Base-by-base conservation (phyloP, 495 filamentous ascomycete genomes). In the Beverwykella pulmonaria region DNA sequence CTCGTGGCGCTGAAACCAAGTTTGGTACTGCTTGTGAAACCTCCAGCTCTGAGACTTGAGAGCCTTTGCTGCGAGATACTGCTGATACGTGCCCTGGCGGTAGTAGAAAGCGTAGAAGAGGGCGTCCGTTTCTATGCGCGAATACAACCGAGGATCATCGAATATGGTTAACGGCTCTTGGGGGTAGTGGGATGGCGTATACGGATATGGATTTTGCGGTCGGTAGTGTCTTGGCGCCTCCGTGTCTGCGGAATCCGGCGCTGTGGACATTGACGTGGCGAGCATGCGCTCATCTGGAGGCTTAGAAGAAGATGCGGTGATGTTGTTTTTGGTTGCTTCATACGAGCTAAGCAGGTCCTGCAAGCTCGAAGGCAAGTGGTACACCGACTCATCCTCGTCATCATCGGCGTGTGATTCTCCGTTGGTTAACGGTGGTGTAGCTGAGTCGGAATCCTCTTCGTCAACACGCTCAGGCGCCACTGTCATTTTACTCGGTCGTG, bases 91-190 rank as follows among this genome's bases (percentile, higher is more conserved):
- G 20, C 91, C 92, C 72, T 98, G 94, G 23, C 93, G 90, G 80
- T 98, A 98, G 80, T 98, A 98, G 78, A 98, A 98, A 55, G 96
- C 88, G 76, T 98, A 98, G 77, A 98, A 98, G n/a, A 98, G 82
- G 1, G 92, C 93, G 71, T 98, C 94, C 3, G 93, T 91, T 67
- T 98, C 94, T 53, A 98, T 93, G 32, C 90, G 84, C 23, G 86
- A 82, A 76, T 97, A 98, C 46, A 98, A 79, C 14, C 88, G 82
- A 3, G 92, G 91, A 74, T 98, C 93, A 64, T 97, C 91, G 68
- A 97, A 92, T 59, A 96, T 92, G 19, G 90, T 76, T 27, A 96
- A 81, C 7, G 92, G 90, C 72, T 97, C 92, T 72, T 96, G 92
- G 0, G 95, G 94, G 74, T 96, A 98, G 68, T 94, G 90, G 5